Evolutionary conservation across 805 yeast species (phyloP).

Genomic region (Schwanniomyces yamadae): DNA sequence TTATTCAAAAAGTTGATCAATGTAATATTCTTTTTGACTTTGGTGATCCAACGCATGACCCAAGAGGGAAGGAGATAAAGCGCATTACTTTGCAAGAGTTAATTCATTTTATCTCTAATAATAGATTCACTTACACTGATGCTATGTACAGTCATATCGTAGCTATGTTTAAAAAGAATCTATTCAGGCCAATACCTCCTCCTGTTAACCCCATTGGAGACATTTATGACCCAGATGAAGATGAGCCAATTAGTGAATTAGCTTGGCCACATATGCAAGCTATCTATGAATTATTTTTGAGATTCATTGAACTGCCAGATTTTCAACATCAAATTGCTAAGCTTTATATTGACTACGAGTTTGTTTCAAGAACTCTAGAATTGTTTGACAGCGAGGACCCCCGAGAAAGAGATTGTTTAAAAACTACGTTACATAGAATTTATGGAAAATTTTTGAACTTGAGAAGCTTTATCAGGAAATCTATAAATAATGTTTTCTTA

Average conservation of each 20-base stretch:
- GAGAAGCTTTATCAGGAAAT: constrained; percentile 86
- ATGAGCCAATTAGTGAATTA: constrained; percentile 93
- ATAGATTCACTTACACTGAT: constrained; percentile 82
- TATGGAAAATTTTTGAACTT: constrained; percentile 91
- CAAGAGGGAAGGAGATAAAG: constrained; percentile 90
- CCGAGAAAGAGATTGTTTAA: constrained; percentile 90
- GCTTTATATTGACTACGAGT: constrained; percentile 89
- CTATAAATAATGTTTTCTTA: constrained; percentile 87
- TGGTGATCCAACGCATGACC: constrained; percentile 87
- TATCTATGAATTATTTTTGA: constrained; percentile 88
- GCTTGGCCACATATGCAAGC: constrained; percentile 99
- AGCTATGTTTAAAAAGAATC: constrained; percentile 81
- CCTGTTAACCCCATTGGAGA: constrained; percentile 98
- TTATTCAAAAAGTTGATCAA: constrained; percentile 86
- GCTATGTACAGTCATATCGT: constrained; percentile 88
- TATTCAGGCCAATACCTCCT: constrained; percentile 96
- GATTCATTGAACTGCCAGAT: constrained; percentile 93
- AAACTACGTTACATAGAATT: constrained; percentile 92
- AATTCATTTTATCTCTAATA: constrained; percentile 80
- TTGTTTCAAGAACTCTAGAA: constrained; percentile 77
- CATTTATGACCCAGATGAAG: constrained; percentile 96
- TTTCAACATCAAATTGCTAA: constrained; percentile 92
- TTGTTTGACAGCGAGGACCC: constrained; percentile 96
- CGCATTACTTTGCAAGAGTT: constrained; percentile 84
- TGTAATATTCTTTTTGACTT: constrained; percentile 91